These are phyloP conservation scores for Nakazawaea populi DNA, from an alignment of 805 yeast genomes.

Conservation along the genomic window DNA sequence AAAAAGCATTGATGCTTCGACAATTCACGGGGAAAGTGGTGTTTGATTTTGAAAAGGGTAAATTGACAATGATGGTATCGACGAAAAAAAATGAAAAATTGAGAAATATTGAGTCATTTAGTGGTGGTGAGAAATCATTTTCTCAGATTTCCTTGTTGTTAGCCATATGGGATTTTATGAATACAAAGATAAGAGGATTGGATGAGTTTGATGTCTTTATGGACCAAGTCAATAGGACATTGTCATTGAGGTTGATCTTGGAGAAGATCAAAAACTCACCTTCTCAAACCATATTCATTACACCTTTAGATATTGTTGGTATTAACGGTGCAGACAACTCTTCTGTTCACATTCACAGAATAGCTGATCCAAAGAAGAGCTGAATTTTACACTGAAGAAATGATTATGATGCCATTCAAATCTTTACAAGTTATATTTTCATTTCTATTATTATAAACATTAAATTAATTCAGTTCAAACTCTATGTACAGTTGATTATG, in stretches of 20 bases:
- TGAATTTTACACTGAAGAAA: background rate
- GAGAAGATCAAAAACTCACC: conserved; percentile 54
- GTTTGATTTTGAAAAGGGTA: conserved; percentile 49
- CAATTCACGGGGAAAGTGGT: conserved; percentile 69
- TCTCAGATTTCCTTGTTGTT: conserved; percentile 83
- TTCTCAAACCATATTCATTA: conserved; percentile 85
- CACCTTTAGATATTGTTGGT: conserved; percentile 85
- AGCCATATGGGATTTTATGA: conserved; percentile 92
- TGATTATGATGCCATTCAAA: too few species aligned
- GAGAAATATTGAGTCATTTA: conserved; percentile 73
- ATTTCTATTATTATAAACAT: too few species aligned
- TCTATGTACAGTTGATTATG: too few species aligned
- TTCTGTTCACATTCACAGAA: conserved; percentile 59
- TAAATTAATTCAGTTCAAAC: too few species aligned
- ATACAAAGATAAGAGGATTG: conserved; percentile 77
- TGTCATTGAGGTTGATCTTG: conserved; percentile 70
- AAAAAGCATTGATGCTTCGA: conserved; percentile 54
- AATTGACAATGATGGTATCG: conserved; percentile 53
- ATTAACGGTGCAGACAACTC: conserved; percentile 51
- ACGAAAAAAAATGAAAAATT: conserved; percentile 53
- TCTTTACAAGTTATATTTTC: too few species aligned
- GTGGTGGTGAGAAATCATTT: conserved; percentile 97
- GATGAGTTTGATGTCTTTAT: conserved; percentile 97
- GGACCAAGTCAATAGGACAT: conserved; percentile 87
- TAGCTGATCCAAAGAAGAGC: conserved; percentile 28